Evolutionary conservation across 2,329 filamentous ascomycete genomes (phyloP).

Genomic region (Zymoseptoria tritici): DNA sequence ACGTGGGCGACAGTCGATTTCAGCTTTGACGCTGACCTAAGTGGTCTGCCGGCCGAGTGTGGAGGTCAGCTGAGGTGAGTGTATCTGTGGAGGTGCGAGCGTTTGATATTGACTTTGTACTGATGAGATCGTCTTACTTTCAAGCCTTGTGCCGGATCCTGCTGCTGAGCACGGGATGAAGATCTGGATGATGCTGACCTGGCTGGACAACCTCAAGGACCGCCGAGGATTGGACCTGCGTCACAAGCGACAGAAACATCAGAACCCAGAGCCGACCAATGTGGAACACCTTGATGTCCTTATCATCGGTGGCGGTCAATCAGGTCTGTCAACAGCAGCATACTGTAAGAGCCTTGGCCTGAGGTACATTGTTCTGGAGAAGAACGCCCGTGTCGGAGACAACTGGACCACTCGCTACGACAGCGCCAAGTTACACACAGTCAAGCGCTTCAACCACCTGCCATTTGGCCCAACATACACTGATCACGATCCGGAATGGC

Average conservation of each 20-base stretch:
- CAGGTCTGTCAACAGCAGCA: slow-evolving; percentile 38
- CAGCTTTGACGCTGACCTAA: not conserved
- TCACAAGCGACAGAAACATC: slow-evolving; percentile 24
- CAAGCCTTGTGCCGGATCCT: not conserved
- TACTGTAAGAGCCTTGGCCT: slow-evolving; percentile 38
- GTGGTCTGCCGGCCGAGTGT: not conserved
- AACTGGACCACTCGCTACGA: slow-evolving; percentile 43
- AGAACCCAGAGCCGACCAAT: slow-evolving; percentile 10
- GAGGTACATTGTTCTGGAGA: slow-evolving; percentile 39
- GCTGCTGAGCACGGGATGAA: slow-evolving; percentile 16
- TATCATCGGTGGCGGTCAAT: slow-evolving; percentile 38
- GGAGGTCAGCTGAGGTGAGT: not conserved
- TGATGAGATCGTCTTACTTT: not conserved
- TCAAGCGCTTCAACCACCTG: slow-evolving; percentile 34
- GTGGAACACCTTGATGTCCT: slow-evolving; percentile 24
- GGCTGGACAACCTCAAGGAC: slow-evolving; percentile 32
- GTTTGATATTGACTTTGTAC: not conserved
- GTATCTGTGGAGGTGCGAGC: not conserved
- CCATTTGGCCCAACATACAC: slow-evolving; percentile 32
- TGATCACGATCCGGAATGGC: slow-evolving; percentile 17
- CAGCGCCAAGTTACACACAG: slow-evolving; percentile 36
- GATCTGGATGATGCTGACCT: slow-evolving; percentile 34
- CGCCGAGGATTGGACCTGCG: slow-evolving; percentile 19
- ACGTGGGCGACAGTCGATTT: not conserved
- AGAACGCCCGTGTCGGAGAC: slow-evolving; percentile 36